phyloP scores from a whole-genome alignment of 2,329 filamentous ascomycete species.

The Sporothrix phasma region DNA sequence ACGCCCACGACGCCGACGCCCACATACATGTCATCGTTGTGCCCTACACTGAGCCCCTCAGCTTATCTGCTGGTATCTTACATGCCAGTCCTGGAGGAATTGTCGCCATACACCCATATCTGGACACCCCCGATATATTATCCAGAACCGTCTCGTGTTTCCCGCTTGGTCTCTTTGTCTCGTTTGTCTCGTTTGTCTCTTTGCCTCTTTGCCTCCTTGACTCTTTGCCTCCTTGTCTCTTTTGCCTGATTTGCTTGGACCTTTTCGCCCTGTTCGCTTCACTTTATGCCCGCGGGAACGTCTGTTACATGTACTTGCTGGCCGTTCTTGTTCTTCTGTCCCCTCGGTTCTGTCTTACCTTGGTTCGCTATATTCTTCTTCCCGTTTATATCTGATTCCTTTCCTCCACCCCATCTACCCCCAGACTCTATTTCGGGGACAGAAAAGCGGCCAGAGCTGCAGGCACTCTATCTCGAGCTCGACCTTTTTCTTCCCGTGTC shows the following conservation, averaged over 20 bases:
- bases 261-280: neutral
- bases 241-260: no score
- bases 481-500: neutral
- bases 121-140: neutral
- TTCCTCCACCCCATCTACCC: neutral
- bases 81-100: neutral
- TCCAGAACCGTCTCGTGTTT: conserved; percentile 3
- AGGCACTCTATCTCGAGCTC: conserved; percentile 4
- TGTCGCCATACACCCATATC: neutral
- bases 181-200: no score
- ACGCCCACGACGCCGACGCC: neutral
- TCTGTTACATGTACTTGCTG: neutral
- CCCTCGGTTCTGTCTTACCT: neutral
- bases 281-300: neutral
- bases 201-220: no score
- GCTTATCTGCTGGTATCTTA: neutral
- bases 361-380: neutral
- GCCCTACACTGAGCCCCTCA: neutral
- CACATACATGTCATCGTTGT: neutral
- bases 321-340: neutral
- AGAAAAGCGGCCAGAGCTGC: conserved; percentile 2
- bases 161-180: no score
- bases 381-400: neutral
- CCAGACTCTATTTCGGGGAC: neutral
- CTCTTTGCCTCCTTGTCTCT: no score